Base-by-base conservation (phyloP, 2,329 filamentous ascomycete species). In the Cercospora beticola region DNA sequence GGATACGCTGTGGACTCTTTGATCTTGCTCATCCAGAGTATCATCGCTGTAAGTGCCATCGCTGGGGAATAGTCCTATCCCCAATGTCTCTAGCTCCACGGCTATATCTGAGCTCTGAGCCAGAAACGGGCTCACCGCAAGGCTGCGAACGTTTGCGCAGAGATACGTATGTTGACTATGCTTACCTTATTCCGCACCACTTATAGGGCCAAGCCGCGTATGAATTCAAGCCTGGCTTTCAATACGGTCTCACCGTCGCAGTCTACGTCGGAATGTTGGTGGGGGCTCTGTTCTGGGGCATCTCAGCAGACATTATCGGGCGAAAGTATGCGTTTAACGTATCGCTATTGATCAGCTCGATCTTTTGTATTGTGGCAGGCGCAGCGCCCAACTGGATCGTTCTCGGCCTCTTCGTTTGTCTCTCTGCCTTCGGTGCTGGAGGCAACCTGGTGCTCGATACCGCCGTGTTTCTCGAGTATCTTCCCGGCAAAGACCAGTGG, bases 291-390 rank as follows among this genome's bases (percentile, higher is more conserved):
- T 91, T 91, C 79, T 92, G 89, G 89, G 89, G 89, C 1, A 78
- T 90, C 31, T 84, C 83, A 3, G 89, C 88, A 23, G 90, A 92
- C 74, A 84, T 92, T 36, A 88, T 92, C 69, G 90, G 89, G 5
- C 84, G 90, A 54, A 86, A 86, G 70, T 87, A 86, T 71, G 89
- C 90, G 5, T 92, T 92, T 81, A 92, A 92, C 74, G 79, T 87
- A 23, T 88, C 87, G 2, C 81, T 92, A 10, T 84, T 91, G 73
- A 82, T 91, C 66, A 89, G 86, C 74, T 86, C 87, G 4, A 76
- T 87, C 5, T 88, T 89, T 60, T 85, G 85, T 31, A 86, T 91
- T 64, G 80, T 90, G 0, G 90, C 89, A 0, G 91, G 90, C 4
- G 87, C 86, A 1, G 85, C 87, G 68, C 90, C 90, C 1, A 90